Evolutionary conservation across 2,329 filamentous ascomycete species (phyloP).

Genomic region (Fusarium coicis): DNA sequence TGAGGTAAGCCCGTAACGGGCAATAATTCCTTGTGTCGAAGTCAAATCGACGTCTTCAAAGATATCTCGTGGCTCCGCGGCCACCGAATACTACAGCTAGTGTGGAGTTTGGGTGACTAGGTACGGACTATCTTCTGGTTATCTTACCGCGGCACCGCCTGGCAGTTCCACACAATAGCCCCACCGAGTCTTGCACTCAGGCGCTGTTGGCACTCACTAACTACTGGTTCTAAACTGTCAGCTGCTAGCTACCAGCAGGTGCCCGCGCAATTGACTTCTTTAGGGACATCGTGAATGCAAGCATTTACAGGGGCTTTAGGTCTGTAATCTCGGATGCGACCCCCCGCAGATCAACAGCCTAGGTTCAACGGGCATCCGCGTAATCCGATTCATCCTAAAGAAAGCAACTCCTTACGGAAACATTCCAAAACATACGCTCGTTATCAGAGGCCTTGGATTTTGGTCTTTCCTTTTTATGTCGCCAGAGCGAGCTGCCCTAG

Average conservation of each 20-base stretch:
- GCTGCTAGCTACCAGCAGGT: slow-evolving; percentile 2
- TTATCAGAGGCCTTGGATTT: neutral
- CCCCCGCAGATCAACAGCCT: slow-evolving; percentile 34
- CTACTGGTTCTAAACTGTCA: neutral
- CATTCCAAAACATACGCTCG: neutral
- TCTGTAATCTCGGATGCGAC: slow-evolving; percentile 34
- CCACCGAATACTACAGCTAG: slow-evolving; percentile 1
- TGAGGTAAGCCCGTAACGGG: slow-evolving; percentile 13
- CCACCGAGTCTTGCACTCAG: neutral
- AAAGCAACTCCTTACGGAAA: neutral
- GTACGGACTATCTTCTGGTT: neutral
- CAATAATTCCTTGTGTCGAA: neutral
- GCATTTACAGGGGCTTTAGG: slow-evolving; percentile 8
- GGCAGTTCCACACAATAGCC: neutral
- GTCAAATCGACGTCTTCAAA: neutral
- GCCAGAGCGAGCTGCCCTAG: neutral
- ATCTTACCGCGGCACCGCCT: neutral
- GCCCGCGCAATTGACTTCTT: neutral
- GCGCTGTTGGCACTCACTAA: slow-evolving; percentile 2
- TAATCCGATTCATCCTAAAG: slow-evolving; percentile 17
- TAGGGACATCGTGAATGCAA: slow-evolving; percentile 1
- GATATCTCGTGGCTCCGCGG: neutral
- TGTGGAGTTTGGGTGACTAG: neutral
- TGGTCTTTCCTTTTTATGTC: neutral
- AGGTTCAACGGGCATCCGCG: slow-evolving; percentile 18